Base-by-base conservation (phyloP, 2,329 filamentous ascomycete species). In the Penicillium sp. region DNA sequence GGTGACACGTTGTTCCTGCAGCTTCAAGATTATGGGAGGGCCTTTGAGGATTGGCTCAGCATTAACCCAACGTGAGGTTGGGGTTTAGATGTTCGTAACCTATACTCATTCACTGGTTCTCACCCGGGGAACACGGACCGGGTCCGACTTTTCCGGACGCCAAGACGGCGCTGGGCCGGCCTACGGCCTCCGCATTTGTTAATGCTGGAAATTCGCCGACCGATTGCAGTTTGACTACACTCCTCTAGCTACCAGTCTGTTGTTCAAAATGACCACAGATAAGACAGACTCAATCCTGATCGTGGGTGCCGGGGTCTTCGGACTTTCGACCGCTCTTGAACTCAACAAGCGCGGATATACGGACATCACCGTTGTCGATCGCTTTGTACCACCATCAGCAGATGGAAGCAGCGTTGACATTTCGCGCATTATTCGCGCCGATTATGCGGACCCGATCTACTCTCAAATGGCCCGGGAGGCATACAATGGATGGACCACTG, bases 371-470 rank as follows among this genome's bases (percentile, higher is more conserved):
- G 72, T 85, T 31, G 68, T 85, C 53, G 82, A 85, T 60, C 76
- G 79, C n/a, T 75, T 77, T 49, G 67, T 76, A 2, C 81, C 82
- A 47, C 82, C 81, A 7, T 76, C 79, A 18, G 75, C 78, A 7
- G 81, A 83, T 66, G 79, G 77, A 46, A 78, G 79, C 42, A 80
- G 78, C 55, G 77, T 83, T 54, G 82, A 85, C 63, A 77, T 77
- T 35, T 82, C 79, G n/a, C 80, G 82, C 46, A 83, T 85, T 57
- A 78, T 85, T 53, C 77, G 82, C 38, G 78, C 85, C 38, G 91
- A 96, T 78, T 96, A 96, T 70, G 85, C 88, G 2, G 86, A 92
- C 65, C 77, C 83, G 0, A 80, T 86, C 21, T 96, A 96, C 73
- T 83, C 89, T 4, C 74, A 79, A 18, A 83, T 96, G 51, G 89